phyloP scores from a whole-genome alignment of 2,329 filamentous ascomycete genomes.

The Fusarium falciforme region DNA sequence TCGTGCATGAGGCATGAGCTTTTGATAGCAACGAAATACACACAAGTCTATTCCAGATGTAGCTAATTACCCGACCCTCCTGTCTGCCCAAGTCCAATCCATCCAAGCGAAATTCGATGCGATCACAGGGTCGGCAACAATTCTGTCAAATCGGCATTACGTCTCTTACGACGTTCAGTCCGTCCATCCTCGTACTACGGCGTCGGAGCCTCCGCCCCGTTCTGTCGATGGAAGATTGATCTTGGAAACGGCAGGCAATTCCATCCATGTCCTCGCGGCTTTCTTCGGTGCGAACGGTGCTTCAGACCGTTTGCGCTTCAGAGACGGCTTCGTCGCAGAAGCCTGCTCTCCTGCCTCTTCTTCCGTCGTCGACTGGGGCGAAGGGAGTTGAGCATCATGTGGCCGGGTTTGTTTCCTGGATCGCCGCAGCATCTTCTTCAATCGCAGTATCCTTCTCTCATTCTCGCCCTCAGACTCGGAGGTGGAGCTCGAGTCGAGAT shows the following conservation, averaged over 20 bases:
- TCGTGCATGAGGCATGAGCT: neutral
- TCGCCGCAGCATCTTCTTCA: neutral
- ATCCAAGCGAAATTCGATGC: neutral
- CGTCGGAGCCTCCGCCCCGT: neutral
- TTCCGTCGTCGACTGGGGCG: neutral
- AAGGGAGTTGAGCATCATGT: neutral
- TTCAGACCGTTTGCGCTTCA: neutral
- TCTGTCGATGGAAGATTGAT: neutral
- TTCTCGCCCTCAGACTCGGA: neutral
- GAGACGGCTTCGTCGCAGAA: neutral
- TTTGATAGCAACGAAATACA: neutral
- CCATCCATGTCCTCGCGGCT: neutral
- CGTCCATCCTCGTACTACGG: neutral
- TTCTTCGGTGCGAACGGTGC: neutral
- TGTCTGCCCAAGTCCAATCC: neutral
- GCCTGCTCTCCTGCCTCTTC: neutral
- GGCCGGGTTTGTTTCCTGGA: neutral
- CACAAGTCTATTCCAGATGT: neutral
- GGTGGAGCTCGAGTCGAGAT: neutral
- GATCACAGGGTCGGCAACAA: neutral
- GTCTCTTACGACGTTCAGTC: neutral
- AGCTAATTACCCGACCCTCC: neutral
- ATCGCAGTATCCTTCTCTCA: neutral
- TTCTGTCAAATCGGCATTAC: neutral
- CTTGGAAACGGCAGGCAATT: neutral